Evolutionary conservation across 306 rosid genomes (phyloP).

Genomic region (Vicia sativa): DNA sequence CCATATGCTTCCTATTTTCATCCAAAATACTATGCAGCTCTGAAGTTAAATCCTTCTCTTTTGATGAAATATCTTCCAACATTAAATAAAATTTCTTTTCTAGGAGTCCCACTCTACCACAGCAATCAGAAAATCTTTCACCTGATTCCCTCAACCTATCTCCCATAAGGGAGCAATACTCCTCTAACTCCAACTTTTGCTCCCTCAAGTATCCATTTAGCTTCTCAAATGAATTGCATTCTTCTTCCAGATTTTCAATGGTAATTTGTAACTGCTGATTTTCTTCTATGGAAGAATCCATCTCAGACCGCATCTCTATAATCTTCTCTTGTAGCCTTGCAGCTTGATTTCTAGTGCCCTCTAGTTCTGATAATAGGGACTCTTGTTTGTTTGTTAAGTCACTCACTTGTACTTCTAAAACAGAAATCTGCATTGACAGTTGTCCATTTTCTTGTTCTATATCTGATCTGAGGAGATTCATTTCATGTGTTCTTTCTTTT

Average conservation of each 20-base stretch:
- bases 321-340: constrained; percentile 50
- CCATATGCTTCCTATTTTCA: constrained; percentile 42
- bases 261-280: constrained; percentile 40
- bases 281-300: constrained; percentile 45
- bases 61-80: constrained; percentile 49
- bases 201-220: constrained; percentile 50
- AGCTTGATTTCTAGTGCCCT: constrained; percentile 46
- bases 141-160: constrained; percentile 51
- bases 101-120: constrained; percentile 51
- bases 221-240: constrained; percentile 44
- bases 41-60: constrained; percentile 45
- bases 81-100: constrained; percentile 44
- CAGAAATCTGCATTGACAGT: constrained; percentile 45
- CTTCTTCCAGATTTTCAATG: constrained; percentile 28
- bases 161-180: constrained; percentile 49
- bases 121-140: constrained; percentile 41
- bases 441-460: constrained; percentile 53
- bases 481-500: constrained; percentile 46
- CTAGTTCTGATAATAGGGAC: constrained; percentile 47
- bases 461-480: constrained; percentile 47
- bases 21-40: constrained; percentile 48
- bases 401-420: constrained; percentile 56
- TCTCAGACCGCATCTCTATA: constrained; percentile 45
- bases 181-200: constrained; percentile 46
- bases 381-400: constrained; percentile 51